These are phyloP conservation scores for Pythium scleroteichum DNA, from an alignment of 352 stramenopile genomes.

Conservation along the genomic window DNA sequence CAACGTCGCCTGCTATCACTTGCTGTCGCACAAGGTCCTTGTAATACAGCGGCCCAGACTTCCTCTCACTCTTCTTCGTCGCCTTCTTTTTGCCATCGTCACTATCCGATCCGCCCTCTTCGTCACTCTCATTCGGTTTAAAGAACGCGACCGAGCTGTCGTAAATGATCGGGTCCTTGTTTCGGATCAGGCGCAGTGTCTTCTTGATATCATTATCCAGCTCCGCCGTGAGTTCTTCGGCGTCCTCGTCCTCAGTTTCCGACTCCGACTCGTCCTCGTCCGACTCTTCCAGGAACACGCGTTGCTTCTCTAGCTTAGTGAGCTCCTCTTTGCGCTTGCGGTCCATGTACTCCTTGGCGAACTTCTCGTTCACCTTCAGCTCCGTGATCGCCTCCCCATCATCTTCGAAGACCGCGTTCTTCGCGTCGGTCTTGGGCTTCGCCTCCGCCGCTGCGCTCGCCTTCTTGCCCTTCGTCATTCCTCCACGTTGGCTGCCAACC, in stretches of 20 bases:
- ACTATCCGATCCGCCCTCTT: constrained; percentile 30
- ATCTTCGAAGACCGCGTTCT: constrained; percentile 19
- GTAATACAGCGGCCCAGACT: constrained; percentile 74
- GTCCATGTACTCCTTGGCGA: constrained; percentile 69
- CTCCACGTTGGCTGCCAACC: constrained; percentile 20
- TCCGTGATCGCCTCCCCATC: constrained; percentile 31
- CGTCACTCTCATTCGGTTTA: constrained; percentile 36
- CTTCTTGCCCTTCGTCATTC: constrained; percentile 14
- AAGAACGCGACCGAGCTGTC: constrained; percentile 92
- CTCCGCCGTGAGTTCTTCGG: constrained; percentile 69
- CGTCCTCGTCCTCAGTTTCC: constrained; percentile 86
- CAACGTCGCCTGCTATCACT: constrained; percentile 85
- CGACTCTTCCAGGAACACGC: constrained; percentile 37
- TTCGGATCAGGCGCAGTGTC: constrained; percentile 90
- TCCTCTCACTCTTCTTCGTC: constrained; percentile 34
- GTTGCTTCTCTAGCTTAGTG: constrained; percentile 46
- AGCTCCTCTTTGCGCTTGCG: constrained; percentile 86
- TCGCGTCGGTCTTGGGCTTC: constrained; percentile 7
- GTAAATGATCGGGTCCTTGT: constrained; percentile 92
- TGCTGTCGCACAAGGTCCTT: constrained; percentile 97
- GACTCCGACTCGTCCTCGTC: constrained; percentile 72
- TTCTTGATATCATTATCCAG: constrained; percentile 79
- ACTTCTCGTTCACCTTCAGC: constrained; percentile 79
- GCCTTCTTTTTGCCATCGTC: constrained; percentile 26
- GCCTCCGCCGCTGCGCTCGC: constrained; percentile 6